A percentile compares a stretch with the other conserved stretches of the same genome.
Conservation (phyloP, 2,329 filamentous ascomycete genomes). For the Pseudogymnoascus verrucosus region DNA sequence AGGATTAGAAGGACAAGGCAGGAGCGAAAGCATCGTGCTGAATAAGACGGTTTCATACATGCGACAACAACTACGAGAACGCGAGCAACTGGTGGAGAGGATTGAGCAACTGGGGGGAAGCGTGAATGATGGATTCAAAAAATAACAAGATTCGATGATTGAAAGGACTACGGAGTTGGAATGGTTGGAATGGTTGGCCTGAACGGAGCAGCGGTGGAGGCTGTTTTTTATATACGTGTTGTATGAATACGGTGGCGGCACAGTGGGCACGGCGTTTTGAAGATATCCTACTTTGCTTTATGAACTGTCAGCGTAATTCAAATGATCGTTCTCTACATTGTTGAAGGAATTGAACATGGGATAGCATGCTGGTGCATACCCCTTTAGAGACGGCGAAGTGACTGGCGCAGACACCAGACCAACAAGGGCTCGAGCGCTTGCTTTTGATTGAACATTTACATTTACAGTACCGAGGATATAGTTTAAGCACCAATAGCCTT, state of each 20-base stretch:
- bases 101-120: slow-evolving; percentile 44
- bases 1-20: slow-evolving; percentile 58
- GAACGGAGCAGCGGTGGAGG: neutral
- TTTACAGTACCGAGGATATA: neutral
- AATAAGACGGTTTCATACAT: slow-evolving; percentile 49
- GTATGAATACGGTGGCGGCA: neutral
- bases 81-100: slow-evolving; percentile 39
- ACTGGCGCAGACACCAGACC: neutral
- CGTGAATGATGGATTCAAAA: slow-evolving; percentile 28
- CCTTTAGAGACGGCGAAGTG: neutral
- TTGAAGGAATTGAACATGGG: neutral
- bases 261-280: slow-evolving; percentile 1
- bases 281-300: slow-evolving; percentile 3
- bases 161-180: neutral
- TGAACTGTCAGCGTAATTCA: neutral
- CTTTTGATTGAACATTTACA: neutral
- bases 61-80: slow-evolving; percentile 41
- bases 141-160: slow-evolving; percentile 4
- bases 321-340: neutral
- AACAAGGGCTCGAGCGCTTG: neutral
- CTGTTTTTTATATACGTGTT: neutral
- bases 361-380: neutral
- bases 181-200: neutral
- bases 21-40: slow-evolving; percentile 61
- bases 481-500: neutral